Evolutionary conservation across 169 alveolate species (phyloP).

Genomic region (Ichthyophthirius multifiliis): DNA sequence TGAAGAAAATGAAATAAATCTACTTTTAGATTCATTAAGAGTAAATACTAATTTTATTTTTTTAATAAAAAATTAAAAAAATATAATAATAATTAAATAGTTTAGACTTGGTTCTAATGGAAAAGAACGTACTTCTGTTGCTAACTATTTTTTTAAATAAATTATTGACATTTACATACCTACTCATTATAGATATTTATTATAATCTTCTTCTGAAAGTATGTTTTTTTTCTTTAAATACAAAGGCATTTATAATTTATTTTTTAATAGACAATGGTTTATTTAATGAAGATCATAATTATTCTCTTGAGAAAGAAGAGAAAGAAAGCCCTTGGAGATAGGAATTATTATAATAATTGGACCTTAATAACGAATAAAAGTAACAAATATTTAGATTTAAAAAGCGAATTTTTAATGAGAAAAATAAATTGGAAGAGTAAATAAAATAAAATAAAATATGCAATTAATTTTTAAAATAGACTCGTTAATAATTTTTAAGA

Average conservation of each 20-base stretch:
- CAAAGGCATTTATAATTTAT: neutral
- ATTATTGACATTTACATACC: slow-evolving; percentile 38
- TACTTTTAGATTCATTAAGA: slow-evolving; percentile 38
- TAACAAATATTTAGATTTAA: slow-evolving; percentile 21
- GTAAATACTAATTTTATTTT: neutral
- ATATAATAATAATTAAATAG: neutral
- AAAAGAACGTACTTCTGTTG: slow-evolving; percentile 33
- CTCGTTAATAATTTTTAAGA: slow-evolving; percentile 1
- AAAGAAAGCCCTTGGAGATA: slow-evolving; percentile 21
- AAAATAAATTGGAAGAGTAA: slow-evolving; percentile 35
- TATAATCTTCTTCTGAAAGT: slow-evolving; percentile 29
- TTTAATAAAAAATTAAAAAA: neutral
- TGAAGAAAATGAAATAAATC: slow-evolving; percentile 32
- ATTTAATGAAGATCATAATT: neutral
- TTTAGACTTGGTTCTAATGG: slow-evolving; percentile 43
- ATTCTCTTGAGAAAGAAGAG: too few species aligned
- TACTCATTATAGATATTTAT: slow-evolving; percentile 34
- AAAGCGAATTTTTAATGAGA: slow-evolving; percentile 25
- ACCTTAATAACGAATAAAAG: slow-evolving; percentile 10
- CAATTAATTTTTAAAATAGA: neutral
- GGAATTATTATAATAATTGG: slow-evolving; percentile 2
- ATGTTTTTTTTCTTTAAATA: neutral
- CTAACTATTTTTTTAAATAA: slow-evolving; percentile 33
- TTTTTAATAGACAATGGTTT: neutral
- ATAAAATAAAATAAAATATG: too few species aligned